Evolutionary conservation across 2,329 filamentous ascomycete species (phyloP).

Genomic region (Daldinia sp.): DNA sequence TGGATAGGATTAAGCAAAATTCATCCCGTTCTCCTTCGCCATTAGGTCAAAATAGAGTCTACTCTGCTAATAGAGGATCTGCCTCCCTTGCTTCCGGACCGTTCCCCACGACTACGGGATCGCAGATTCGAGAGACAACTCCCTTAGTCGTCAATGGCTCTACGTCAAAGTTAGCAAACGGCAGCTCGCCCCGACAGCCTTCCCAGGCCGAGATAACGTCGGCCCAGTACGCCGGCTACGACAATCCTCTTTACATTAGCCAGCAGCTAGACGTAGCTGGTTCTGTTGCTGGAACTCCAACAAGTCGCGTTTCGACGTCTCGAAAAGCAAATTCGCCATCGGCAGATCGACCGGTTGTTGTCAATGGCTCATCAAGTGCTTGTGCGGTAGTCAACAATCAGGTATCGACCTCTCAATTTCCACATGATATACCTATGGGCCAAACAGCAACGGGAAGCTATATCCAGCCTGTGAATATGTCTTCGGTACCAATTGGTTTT

Average conservation of each 20-base stretch:
- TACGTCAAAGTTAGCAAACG: constrained; percentile 43
- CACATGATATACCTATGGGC: constrained; percentile 43
- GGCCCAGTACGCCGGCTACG: constrained; percentile 46
- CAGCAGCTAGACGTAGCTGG: constrained; percentile 44
- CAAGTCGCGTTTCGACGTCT: constrained; percentile 33
- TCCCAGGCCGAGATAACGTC: constrained; percentile 41
- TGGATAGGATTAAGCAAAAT: constrained; percentile 62
- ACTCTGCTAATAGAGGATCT: constrained; percentile 53
- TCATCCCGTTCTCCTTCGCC: constrained; percentile 64
- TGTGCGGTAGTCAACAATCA: constrained; percentile 20
- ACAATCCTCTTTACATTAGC: constrained; percentile 51
- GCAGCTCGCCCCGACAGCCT: constrained; percentile 42
- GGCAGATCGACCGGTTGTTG: constrained; percentile 59
- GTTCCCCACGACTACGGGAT: constrained; percentile 47
- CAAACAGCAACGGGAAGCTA: constrained; percentile 32
- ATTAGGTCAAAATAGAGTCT: constrained; percentile 58
- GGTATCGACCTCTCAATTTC: constrained; percentile 35
- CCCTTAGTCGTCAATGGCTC: constrained; percentile 56
- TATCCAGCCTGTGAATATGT: constrained; percentile 34
- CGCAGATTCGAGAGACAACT: constrained; percentile 47
- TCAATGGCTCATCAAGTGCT: constrained; percentile 46
- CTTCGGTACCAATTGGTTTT: constrained; percentile 39
- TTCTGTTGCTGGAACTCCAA: constrained; percentile 35
- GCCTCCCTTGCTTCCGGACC: constrained; percentile 52
- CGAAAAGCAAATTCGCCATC: constrained; percentile 41